These are phyloP conservation scores for Thalassiosira livingstoniorum DNA, from an alignment of 352 stramenopile species.

Conservation along the genomic window DNA sequence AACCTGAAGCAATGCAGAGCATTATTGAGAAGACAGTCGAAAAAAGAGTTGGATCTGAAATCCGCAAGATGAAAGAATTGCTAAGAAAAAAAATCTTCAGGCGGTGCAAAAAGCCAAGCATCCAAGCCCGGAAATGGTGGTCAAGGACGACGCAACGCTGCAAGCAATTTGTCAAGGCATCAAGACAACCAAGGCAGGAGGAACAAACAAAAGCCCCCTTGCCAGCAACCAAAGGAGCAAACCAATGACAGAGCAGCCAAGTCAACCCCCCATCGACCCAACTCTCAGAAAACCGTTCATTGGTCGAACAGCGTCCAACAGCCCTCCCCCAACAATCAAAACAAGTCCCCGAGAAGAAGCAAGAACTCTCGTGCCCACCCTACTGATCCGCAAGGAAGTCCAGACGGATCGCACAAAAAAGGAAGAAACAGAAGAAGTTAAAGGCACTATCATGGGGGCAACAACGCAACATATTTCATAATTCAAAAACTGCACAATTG, in stretches of 20 bases:
- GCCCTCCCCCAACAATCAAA: neutral
- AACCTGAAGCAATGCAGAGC: neutral
- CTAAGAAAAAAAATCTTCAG: neutral
- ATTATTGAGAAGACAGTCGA: neutral
- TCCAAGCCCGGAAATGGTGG: neutral
- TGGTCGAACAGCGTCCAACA: too few species aligned
- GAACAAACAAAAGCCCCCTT: neutral
- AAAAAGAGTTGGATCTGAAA: neutral
- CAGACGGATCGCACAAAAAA: neutral
- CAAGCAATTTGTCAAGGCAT: neutral
- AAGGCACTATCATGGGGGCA: neutral
- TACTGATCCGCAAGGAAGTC: neutral
- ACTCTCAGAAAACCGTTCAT: too few species aligned
- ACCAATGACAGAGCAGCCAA: too few species aligned
- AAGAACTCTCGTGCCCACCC: neutral
- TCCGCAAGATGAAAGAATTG: neutral
- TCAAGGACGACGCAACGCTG: neutral
- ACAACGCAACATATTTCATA: neutral
- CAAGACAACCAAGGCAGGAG: neutral
- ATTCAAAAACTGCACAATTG: neutral
- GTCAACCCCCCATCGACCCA: too few species aligned
- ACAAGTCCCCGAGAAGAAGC: neutral
- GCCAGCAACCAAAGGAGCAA: neutral
- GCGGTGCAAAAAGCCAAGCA: too few species aligned
- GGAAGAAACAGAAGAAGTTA: neutral